Percentiles rank a stretch among this genome's conserved stretches.
Conservation (phyloP, 2,329 filamentous ascomycete genomes). For the Sordariomycetes sp. region DNA sequence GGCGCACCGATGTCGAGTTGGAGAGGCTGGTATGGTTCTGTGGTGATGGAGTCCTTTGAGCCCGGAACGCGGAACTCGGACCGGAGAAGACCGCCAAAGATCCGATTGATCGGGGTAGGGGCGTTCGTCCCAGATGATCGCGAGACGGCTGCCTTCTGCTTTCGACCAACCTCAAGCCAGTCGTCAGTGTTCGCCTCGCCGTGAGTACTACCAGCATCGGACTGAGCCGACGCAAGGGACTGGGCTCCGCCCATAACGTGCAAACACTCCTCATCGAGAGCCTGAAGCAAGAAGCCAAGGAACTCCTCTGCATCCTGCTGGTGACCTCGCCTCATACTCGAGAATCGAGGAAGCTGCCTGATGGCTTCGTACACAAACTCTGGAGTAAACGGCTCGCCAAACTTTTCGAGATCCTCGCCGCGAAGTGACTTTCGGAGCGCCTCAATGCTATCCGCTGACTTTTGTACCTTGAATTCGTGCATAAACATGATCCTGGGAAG, state of each 20-base stretch:
- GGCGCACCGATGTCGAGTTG: constrained; percentile 89
- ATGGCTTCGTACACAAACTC: constrained; percentile 96
- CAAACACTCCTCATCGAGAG: constrained; percentile 85
- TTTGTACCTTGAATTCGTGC: constrained; percentile 81
- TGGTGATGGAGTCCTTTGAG: constrained; percentile 80
- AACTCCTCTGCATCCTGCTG: constrained; percentile 99
- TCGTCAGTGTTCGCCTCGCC: constrained; percentile 28
- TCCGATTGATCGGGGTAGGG: constrained; percentile 82
- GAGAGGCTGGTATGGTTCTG: constrained; percentile 88
- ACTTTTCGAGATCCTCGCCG: constrained; percentile 76
- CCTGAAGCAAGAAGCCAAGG: constrained; percentile 83
- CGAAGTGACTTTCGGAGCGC: constrained; percentile 68
- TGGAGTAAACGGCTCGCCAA: constrained; percentile 83
- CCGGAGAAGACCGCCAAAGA: constrained; percentile 85
- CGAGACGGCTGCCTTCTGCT: constrained; percentile 79
- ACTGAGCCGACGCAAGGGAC: constrained; percentile 19
- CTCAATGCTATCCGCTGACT: constrained; percentile 66
- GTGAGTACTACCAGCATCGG: constrained; percentile 15
- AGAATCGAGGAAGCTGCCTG: constrained; percentile 75
- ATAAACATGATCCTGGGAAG: constrained; percentile 79
- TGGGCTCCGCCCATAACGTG: constrained; percentile 51
- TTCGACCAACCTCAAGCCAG: constrained; percentile 91
- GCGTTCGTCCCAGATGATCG: constrained; percentile 70
- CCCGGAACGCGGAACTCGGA: constrained; percentile 85
- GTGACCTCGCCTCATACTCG: constrained; percentile 87